Conservation (phyloP, 768 basidiomycete genomes). For the Suillus plorans region DNA sequence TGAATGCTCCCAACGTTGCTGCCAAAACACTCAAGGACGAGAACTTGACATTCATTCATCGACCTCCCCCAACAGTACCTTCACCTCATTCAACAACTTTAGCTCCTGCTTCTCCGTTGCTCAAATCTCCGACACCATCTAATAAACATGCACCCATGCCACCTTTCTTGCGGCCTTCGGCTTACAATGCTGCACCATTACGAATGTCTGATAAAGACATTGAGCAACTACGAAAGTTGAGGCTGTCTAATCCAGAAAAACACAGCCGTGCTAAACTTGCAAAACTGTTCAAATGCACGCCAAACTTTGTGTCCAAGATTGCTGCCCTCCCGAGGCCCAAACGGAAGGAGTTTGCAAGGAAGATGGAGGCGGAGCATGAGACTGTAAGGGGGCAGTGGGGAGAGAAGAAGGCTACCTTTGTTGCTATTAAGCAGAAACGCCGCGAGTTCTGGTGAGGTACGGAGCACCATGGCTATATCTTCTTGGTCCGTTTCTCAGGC, state of each 20-base stretch:
- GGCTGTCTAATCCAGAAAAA: slow-evolving; percentile 52
- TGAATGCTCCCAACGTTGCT: slow-evolving; percentile 49
- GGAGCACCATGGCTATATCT: not conserved
- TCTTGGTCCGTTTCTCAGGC: slow-evolving; percentile 4
- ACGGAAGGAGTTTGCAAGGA: slow-evolving; percentile 41
- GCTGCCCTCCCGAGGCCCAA: slow-evolving; percentile 59
- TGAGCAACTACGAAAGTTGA: slow-evolving; percentile 55
- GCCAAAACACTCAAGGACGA: slow-evolving; percentile 52
- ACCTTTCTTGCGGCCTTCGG: slow-evolving; percentile 46
- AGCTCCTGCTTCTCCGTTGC: slow-evolving; percentile 69
- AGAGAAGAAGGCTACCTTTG: slow-evolving; percentile 59
- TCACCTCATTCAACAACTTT: slow-evolving; percentile 71
- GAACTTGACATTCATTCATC: slow-evolving; percentile 76
- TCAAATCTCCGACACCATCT: slow-evolving; percentile 38
- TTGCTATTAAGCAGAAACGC: slow-evolving; percentile 66
- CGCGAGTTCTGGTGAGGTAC: slow-evolving; percentile 66
- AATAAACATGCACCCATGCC: slow-evolving; percentile 39
- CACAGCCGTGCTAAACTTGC: slow-evolving; percentile 72
- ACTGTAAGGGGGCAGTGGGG: slow-evolving; percentile 62
- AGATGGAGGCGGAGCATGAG: slow-evolving; percentile 48
- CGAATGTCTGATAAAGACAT: slow-evolving; percentile 55
- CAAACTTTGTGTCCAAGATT: slow-evolving; percentile 61
- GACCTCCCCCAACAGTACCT: slow-evolving; percentile 78
- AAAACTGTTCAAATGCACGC: slow-evolving; percentile 71
- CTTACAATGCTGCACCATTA: slow-evolving; percentile 29